Evolutionary conservation across 2,329 filamentous ascomycete genomes (phyloP).

Genomic region (Trichoderma harzianum): DNA sequence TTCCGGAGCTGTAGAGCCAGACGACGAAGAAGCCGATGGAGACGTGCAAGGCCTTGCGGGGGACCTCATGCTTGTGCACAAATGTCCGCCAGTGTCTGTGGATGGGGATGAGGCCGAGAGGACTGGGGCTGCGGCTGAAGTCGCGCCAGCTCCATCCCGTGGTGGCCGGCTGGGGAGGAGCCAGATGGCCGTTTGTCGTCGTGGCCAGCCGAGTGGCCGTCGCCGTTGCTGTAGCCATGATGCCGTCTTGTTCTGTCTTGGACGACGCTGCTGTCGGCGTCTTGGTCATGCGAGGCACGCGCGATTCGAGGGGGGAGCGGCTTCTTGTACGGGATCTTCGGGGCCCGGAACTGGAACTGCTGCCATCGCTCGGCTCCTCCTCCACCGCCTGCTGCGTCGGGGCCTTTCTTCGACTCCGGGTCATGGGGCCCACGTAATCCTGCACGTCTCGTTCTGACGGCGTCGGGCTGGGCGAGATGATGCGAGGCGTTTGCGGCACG

Average conservation of each 20-base stretch:
- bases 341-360: slow-evolving; percentile 41
- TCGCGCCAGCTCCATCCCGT: slow-evolving; percentile 76
- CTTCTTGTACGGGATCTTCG: slow-evolving; percentile 67
- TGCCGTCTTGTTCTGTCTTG: slow-evolving; percentile 26
- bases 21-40: slow-evolving; percentile 95
- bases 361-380: slow-evolving; percentile 50
- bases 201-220: slow-evolving; percentile 22
- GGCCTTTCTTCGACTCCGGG: slow-evolving; percentile 66
- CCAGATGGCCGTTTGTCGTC: slow-evolving; percentile 62
- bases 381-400: slow-evolving; percentile 57
- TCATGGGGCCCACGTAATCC: slow-evolving; percentile 67
- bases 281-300: slow-evolving; percentile 51
- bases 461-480: slow-evolving; percentile 85
- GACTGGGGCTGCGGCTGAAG: slow-evolving; percentile 86
- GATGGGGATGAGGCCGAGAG: slow-evolving; percentile 90
- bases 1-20: slow-evolving; percentile 76
- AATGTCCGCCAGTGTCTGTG: slow-evolving; percentile 88
- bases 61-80: slow-evolving; percentile 95
- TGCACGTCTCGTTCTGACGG: slow-evolving; percentile 33
- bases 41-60: slow-evolving; percentile 87
- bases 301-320: slow-evolving; percentile 60
- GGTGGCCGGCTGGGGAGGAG: slow-evolving; percentile 61
- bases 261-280: slow-evolving; percentile 36
- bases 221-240: slow-evolving; percentile 30
- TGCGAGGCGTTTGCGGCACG: slow-evolving; percentile 75